These are phyloP conservation scores for Hamamelis virginiana DNA, from an alignment of 164 flowering plant species.

Conservation along the genomic window DNA sequence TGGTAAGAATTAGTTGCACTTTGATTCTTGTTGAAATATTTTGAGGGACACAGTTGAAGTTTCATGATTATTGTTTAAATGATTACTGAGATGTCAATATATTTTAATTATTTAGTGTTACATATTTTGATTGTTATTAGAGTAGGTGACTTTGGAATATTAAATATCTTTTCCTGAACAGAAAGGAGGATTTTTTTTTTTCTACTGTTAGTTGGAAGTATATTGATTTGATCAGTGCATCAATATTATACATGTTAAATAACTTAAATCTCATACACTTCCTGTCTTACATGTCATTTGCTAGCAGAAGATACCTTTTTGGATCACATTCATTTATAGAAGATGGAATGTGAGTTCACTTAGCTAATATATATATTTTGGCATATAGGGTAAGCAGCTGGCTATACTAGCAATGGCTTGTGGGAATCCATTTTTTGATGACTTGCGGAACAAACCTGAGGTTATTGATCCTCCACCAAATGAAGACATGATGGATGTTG, in stretches of 20 bases:
- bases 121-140: too few relatives aligned
- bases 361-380: background rate
- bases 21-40: too few relatives aligned
- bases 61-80: too few relatives aligned
- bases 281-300: background rate
- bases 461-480: conserved; percentile 58
- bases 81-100: too few relatives aligned
- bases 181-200: too few relatives aligned
- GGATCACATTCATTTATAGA: background rate
- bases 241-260: background rate
- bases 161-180: too few relatives aligned
- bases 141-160: too few relatives aligned
- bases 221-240: background rate
- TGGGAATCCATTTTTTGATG: conserved; percentile 58
- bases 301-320: background rate
- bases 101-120: too few relatives aligned
- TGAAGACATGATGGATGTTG: conserved; percentile 50
- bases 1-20: too few relatives aligned
- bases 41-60: too few relatives aligned
- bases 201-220: too few relatives aligned
- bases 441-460: conserved; percentile 53
- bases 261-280: background rate
- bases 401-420: conserved; percentile 45
- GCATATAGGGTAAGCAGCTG: background rate
- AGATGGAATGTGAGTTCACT: background rate